Evolutionary conservation across 1,284 basidiomycete genomes (phyloP).

Genomic region (Pulveroboletus ridleyi): DNA sequence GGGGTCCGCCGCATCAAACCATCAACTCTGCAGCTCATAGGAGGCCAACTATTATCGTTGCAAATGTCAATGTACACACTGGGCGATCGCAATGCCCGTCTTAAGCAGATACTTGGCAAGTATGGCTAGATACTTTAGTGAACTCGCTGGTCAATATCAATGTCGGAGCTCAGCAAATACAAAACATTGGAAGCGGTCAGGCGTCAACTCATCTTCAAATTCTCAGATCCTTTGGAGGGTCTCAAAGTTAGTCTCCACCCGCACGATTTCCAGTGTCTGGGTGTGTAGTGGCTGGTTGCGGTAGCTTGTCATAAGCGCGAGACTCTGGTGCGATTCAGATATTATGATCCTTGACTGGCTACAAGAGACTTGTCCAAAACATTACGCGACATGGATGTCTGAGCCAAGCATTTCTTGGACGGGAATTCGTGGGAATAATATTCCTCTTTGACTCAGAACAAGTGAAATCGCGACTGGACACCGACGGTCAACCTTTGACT

Average conservation of each 20-base stretch:
- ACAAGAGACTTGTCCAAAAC: background rate
- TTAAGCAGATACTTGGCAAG: conserved; percentile 33
- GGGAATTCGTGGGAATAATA: conserved; percentile 25
- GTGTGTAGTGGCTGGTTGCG: conserved; percentile 17
- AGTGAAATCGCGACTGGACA: background rate
- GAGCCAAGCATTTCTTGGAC: too few species aligned
- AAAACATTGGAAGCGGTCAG: conserved; percentile 61
- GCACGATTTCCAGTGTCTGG: conserved; percentile 21
- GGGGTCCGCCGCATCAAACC: conserved; percentile 47
- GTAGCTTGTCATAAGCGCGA: conserved; percentile 4
- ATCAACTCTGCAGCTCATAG: conserved; percentile 44
- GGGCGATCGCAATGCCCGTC: conserved; percentile 75
- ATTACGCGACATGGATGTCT: background rate
- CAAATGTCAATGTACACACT: conserved; percentile 42
- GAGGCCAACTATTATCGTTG: background rate
- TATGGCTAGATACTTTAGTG: background rate
- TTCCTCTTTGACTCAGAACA: conserved; percentile 25
- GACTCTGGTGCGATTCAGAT: conserved; percentile 13
- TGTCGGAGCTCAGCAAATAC: conserved; percentile 72
- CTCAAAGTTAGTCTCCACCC: conserved; percentile 14
- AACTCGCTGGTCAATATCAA: conserved; percentile 67
- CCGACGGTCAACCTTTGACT: conserved; percentile 15
- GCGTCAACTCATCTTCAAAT: conserved; percentile 50
- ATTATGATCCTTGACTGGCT: too few species aligned
- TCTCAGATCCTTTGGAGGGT: conserved; percentile 44